Evolutionary conservation across 352 stramenopile genomes (phyloP).

Genomic region (Pythium coloratum): DNA sequence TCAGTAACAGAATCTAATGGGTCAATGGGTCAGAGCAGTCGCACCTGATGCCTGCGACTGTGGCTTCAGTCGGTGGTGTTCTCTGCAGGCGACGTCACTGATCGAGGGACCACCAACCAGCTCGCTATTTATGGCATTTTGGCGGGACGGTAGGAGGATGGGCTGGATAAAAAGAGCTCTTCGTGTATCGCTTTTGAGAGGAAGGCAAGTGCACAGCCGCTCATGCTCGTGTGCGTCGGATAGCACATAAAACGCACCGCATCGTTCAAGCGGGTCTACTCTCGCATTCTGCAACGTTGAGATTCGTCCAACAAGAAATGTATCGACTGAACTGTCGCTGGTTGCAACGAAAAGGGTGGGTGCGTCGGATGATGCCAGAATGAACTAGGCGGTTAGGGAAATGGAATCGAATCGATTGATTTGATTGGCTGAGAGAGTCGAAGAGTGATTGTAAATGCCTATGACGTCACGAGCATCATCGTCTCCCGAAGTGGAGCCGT

Average conservation of each 20-base stretch:
- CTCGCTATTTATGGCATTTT: background rate
- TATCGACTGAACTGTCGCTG: background rate
- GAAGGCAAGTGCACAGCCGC: conserved; percentile 25
- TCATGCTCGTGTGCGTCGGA: background rate
- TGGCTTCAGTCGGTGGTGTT: background rate
- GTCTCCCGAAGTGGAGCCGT: background rate
- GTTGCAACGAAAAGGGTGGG: background rate
- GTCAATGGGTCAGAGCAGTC: too few relatives aligned
- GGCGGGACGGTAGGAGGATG: too few relatives aligned
- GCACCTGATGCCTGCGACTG: background rate
- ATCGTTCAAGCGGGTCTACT: background rate
- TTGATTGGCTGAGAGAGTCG: conserved; percentile 14
- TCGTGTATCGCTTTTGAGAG: conserved; percentile 22
- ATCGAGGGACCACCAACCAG: background rate
- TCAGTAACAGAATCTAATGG: background rate
- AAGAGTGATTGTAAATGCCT: conserved; percentile 17
- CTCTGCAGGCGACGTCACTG: background rate
- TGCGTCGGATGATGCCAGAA: background rate
- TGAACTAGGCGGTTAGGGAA: background rate
- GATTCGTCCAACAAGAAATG: background rate
- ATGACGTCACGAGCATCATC: conserved; percentile 29
- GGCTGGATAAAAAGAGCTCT: conserved; percentile 1
- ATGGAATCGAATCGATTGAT: background rate
- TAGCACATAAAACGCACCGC: conserved; percentile 14
- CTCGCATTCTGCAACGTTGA: background rate